Evolutionary conservation across 2,329 filamentous ascomycete species (phyloP), one percentile per base, ranked within the genome.

Genomic region (Beauveria medogensis): DNA sequence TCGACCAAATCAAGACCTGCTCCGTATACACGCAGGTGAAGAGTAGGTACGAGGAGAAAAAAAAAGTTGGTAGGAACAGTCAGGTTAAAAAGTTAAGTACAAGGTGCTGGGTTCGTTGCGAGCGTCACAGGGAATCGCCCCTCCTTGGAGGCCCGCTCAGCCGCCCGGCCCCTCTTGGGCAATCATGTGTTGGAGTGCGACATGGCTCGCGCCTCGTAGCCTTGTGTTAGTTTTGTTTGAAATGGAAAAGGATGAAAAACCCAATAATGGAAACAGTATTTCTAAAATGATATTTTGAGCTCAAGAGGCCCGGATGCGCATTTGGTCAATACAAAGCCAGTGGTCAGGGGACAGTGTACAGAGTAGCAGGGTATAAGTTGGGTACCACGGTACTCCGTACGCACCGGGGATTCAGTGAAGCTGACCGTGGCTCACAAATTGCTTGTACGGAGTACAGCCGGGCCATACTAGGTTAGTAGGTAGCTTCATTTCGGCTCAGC

Each of bases 71-170:
- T 40, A 46, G 47, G 56, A 48, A 44, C 37, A 52, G 50, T 37
- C 34, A 37, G n/a, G 50, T 37, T 37, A 5, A 34, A 7, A 52
- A 34, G 48, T 44, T 34, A 47, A 30, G 12, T 56, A 51, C 30
- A 50, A 51, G 37, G 34, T 28, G 22, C 22, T 22, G 20, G 48
- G 48, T 18, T 47, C 16, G 18, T 24, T 26, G 24, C 20, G 50
- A 60, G 48, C 50, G 43, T 60, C 58, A 54, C 58, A 60, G 34
- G 51, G 58, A 60, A 54, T 2, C 14, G 58, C 50, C 58, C 50
- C 50, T 60, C 50, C 56, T 30, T 59, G 40, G 43, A 48, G 43
- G 50, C 57, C 58, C 44, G 28, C 50, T 55, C 57, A 59, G 58
- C 58, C 58, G 28, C 41, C 28, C 8, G 30, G 47, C 47, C 55